phyloP scores from a whole-genome alignment of 164 flowering plant species.

The Sextonia rubra region DNA sequence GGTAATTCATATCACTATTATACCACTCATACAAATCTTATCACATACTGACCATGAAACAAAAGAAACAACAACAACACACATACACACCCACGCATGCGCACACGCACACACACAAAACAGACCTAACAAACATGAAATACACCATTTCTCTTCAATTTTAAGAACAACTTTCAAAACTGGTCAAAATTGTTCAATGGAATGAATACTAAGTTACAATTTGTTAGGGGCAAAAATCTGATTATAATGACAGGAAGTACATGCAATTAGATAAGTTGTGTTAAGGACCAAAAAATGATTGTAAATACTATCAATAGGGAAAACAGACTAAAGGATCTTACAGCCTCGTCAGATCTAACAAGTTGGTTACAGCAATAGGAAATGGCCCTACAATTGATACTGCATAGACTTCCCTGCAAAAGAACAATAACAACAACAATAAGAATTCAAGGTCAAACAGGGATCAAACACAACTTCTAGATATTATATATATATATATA shows the following conservation, averaged over 20 bases:
- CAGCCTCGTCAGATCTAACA: slow-evolving; percentile 88
- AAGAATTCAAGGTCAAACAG: neutral
- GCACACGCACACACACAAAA: no score
- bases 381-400: slow-evolving; percentile 98
- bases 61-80: no score
- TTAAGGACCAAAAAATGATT: neutral
- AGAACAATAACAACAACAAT: neutral
- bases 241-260: no score
- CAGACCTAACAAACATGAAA: neutral
- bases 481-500: no score
- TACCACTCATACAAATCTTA: no score
- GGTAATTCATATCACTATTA: no score
- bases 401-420: slow-evolving; percentile 90
- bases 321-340: slow-evolving; percentile 27
- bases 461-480: neutral
- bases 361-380: slow-evolving; percentile 92
- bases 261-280: no score
- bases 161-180: neutral
- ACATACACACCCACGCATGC: no score
- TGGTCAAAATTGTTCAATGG: neutral
- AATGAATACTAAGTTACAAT: no score
- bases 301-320: neutral
- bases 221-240: no score
- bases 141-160: neutral
- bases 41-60: no score